phyloP scores from a whole-genome alignment of 2,329 filamentous ascomycete species.

The Cercospora berteroae region DNA sequence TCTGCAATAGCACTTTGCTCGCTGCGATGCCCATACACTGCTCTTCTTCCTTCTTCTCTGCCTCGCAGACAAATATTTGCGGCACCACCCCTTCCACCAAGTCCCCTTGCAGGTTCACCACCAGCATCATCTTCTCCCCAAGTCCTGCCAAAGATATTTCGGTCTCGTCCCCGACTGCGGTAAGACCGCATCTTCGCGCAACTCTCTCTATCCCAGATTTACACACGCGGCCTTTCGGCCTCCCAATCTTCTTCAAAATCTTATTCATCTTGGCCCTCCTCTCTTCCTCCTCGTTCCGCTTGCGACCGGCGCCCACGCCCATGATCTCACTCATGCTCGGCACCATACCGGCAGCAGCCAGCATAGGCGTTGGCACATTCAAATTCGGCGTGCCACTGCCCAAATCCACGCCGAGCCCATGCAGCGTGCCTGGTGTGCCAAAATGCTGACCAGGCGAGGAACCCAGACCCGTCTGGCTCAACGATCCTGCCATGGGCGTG shows the following conservation, averaged over 20 bases:
- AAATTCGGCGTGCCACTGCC: slow-evolving; percentile 43
- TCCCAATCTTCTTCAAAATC: slow-evolving; percentile 65
- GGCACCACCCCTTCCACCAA: slow-evolving; percentile 57
- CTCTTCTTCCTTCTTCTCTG: slow-evolving; percentile 59
- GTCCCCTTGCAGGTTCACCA: slow-evolving; percentile 33
- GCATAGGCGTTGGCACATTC: slow-evolving; percentile 34
- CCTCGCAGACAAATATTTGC: slow-evolving; percentile 60
- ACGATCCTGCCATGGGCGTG: slow-evolving; percentile 36
- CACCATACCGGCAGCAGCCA: slow-evolving; percentile 44
- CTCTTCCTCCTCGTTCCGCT: slow-evolving; percentile 54
- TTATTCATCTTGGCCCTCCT: slow-evolving; percentile 54
- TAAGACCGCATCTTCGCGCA: slow-evolving; percentile 64
- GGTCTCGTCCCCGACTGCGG: slow-evolving; percentile 40
- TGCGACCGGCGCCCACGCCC: slow-evolving; percentile 39
- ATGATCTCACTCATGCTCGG: slow-evolving; percentile 45
- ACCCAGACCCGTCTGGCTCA: slow-evolving; percentile 33
- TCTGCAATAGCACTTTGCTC: slow-evolving; percentile 62
- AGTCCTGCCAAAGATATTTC: slow-evolving; percentile 39
- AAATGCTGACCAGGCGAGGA: slow-evolving; percentile 31
- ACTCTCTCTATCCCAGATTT: slow-evolving; percentile 72
- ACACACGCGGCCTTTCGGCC: slow-evolving; percentile 67
- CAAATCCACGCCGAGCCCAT: slow-evolving; percentile 33
- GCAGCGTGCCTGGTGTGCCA: slow-evolving; percentile 29
- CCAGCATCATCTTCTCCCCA: slow-evolving; percentile 31
- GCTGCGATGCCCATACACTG: slow-evolving; percentile 46